Percentiles rank a stretch among this genome's conserved stretches.
These are phyloP conservation scores for Annulohypoxylon truncatum DNA, from an alignment of 2,329 filamentous ascomycete species.

Conservation along the genomic window DNA sequence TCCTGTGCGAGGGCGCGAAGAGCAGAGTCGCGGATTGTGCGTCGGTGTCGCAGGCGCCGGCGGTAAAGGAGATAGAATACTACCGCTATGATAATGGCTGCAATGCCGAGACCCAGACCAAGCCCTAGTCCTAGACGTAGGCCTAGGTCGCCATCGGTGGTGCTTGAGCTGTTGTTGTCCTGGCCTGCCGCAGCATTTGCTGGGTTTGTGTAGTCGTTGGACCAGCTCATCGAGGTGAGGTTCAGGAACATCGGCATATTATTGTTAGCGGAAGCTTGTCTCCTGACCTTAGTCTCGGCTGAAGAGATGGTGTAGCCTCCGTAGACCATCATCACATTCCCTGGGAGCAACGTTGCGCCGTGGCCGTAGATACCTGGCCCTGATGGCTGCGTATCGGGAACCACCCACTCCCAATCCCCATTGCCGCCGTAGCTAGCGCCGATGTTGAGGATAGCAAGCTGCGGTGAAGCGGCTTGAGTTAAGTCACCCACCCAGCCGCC, in stretches of 20 bases:
- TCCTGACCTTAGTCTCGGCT: conserved; percentile 50
- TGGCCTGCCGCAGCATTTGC: conserved; percentile 27
- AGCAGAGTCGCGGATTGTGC: conserved; percentile 56
- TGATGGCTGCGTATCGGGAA: conserved; percentile 65
- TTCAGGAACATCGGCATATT: conserved; percentile 63
- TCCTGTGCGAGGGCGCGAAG: conserved; percentile 64
- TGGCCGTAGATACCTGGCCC: conserved; percentile 69
- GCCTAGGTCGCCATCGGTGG: conserved; percentile 35
- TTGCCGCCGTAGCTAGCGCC: conserved; percentile 78
- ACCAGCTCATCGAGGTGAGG: conserved; percentile 67
- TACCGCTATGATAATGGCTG: conserved; percentile 60
- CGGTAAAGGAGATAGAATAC: conserved; percentile 62
- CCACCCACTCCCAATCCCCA: conserved; percentile 77
- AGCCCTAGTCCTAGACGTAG: conserved; percentile 70
- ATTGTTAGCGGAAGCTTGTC: conserved; percentile 46
- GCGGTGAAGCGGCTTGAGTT: conserved; percentile 79
- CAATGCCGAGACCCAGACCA: conserved; percentile 74
- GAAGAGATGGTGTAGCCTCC: conserved; percentile 67
- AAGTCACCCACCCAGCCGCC: conserved; percentile 95
- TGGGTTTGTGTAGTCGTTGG: conserved; percentile 62
- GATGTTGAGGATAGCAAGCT: conserved; percentile 81
- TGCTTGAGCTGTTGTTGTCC: conserved; percentile 19
- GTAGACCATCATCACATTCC: conserved; percentile 75
- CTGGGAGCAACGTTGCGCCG: conserved; percentile 71
- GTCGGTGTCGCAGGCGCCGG: conserved; percentile 56